A percentile compares a stretch with the other conserved stretches of the same genome.
These are phyloP conservation scores for Fistulinella prunicolor DNA, from an alignment of 768 basidiomycete genomes.

Conservation along the genomic window DNA sequence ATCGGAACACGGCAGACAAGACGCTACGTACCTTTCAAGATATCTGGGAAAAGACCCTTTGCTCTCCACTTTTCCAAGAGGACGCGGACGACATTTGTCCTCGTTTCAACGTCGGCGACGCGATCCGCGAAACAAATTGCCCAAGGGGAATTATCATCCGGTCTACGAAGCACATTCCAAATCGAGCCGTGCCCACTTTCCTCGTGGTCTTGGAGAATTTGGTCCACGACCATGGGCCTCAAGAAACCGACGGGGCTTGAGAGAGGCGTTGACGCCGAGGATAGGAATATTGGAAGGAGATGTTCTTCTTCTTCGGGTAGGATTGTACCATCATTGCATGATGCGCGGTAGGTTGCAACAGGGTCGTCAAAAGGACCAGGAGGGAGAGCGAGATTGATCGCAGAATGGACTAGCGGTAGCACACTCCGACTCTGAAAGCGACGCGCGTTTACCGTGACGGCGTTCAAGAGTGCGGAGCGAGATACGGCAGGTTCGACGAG, in stretches of 20 bases:
- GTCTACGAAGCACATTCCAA: constrained; percentile 19
- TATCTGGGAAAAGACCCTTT: constrained; percentile 16
- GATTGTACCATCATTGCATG: constrained; percentile 13
- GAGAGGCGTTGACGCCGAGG: background rate
- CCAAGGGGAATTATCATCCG: constrained; percentile 14
- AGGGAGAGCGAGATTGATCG: constrained; percentile 28
- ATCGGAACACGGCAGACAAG: background rate
- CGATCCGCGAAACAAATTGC: constrained; percentile 20
- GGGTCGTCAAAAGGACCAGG: constrained; percentile 21
- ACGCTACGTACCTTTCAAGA: constrained; percentile 16
- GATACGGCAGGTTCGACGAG: background rate
- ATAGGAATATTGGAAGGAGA: constrained; percentile 22
- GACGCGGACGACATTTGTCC: constrained; percentile 12
- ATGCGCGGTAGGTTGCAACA: constrained; percentile 12
- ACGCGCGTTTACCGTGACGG: background rate
- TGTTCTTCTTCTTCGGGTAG: constrained; percentile 15
- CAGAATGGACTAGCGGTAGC: constrained; percentile 22
- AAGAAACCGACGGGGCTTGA: constrained; percentile 21
- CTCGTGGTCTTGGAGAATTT: constrained; percentile 13
- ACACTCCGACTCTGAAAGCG: constrained; percentile 4
- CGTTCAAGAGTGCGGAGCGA: constrained; percentile 1
- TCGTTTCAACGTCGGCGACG: constrained; percentile 10
- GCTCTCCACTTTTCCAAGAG: constrained; percentile 17
- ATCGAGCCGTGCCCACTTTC: constrained; percentile 5
- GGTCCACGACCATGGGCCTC: constrained; percentile 8